Percentiles rank a stretch among this genome's conserved stretches.
Conservation (phyloP, 1,284 basidiomycete genomes). For the Cryptococcus sp. region DNA sequence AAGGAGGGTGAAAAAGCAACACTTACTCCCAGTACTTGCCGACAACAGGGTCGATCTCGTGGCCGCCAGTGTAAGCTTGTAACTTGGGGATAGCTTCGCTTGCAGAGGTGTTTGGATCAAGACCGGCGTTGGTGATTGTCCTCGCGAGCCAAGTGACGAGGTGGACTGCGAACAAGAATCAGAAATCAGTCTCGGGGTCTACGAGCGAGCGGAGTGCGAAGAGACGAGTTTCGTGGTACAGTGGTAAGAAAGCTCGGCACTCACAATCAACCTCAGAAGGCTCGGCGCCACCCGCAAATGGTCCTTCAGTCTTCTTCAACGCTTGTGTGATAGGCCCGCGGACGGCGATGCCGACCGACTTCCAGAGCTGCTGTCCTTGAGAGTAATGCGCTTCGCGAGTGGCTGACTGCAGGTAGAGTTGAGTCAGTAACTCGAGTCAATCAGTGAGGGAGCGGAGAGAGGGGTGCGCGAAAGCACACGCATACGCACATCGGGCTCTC, state of each 20-base stretch:
- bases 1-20: neutral
- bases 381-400: constrained; percentile 35
- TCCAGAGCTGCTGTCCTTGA: constrained; percentile 42
- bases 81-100: constrained; percentile 36
- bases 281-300: constrained; percentile 36
- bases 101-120: constrained; percentile 30
- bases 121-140: constrained; percentile 43
- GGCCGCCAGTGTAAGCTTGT: constrained; percentile 39
- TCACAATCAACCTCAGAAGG: constrained; percentile 50
- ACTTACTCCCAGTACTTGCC: constrained; percentile 50
- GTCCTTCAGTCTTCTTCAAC: constrained; percentile 38
- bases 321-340: constrained; percentile 44
- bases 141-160: constrained; percentile 51
- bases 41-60: constrained; percentile 42
- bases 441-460: neutral
- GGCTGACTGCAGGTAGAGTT: constrained; percentile 19
- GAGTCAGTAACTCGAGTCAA: neutral
- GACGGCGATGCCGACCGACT: constrained; percentile 39
- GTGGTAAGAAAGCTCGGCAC: constrained; percentile 16
- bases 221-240: too few species aligned
- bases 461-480: too few species aligned
- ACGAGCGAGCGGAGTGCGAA: too few species aligned
- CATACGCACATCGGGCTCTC: constrained; percentile 37
- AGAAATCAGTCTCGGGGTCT: neutral
- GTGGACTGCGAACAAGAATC: constrained; percentile 33